Evolutionary conservation across 2,329 filamentous ascomycete species (phyloP).

Genomic region (Aspergillus persii): DNA sequence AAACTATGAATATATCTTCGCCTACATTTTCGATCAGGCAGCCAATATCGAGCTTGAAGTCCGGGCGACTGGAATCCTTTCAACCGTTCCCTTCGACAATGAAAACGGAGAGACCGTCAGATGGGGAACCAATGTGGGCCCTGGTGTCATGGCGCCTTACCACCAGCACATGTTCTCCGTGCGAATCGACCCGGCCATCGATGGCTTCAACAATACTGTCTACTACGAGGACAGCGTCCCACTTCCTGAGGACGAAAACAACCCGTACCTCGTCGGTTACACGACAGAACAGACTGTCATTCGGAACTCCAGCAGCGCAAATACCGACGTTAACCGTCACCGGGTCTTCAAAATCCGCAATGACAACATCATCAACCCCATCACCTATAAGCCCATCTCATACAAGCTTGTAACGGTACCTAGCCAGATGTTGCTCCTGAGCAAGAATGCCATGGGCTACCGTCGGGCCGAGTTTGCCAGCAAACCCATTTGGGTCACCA

Average conservation of each 20-base stretch:
- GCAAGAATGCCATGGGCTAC: slow-evolving; percentile 47
- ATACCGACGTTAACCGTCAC: slow-evolving; percentile 51
- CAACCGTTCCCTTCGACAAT: slow-evolving; percentile 64
- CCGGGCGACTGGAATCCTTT: slow-evolving; percentile 66
- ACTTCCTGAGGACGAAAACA: slow-evolving; percentile 53
- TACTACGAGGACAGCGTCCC: slow-evolving; percentile 56
- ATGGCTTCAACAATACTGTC: slow-evolving; percentile 56
- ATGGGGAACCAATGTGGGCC: slow-evolving; percentile 68
- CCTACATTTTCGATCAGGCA: slow-evolving; percentile 70
- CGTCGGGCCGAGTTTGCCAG: slow-evolving; percentile 50
- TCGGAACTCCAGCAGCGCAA: slow-evolving; percentile 45
- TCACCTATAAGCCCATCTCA: slow-evolving; percentile 46
- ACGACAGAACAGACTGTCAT: slow-evolving; percentile 53
- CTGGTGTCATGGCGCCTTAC: slow-evolving; percentile 65
- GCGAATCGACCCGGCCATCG: slow-evolving; percentile 61
- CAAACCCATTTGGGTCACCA: slow-evolving; percentile 56
- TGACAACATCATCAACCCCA: slow-evolving; percentile 43
- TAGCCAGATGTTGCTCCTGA: slow-evolving; percentile 51
- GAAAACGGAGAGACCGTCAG: slow-evolving; percentile 61
- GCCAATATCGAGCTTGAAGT: slow-evolving; percentile 67
- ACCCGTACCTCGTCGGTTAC: slow-evolving; percentile 63
- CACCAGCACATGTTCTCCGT: slow-evolving; percentile 77
- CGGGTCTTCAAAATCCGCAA: slow-evolving; percentile 56
- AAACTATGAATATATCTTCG: slow-evolving; percentile 73
- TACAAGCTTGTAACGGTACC: slow-evolving; percentile 52